phyloP scores from a whole-genome alignment of 1,284 basidiomycete genomes.

The Ustilago crameri region DNA sequence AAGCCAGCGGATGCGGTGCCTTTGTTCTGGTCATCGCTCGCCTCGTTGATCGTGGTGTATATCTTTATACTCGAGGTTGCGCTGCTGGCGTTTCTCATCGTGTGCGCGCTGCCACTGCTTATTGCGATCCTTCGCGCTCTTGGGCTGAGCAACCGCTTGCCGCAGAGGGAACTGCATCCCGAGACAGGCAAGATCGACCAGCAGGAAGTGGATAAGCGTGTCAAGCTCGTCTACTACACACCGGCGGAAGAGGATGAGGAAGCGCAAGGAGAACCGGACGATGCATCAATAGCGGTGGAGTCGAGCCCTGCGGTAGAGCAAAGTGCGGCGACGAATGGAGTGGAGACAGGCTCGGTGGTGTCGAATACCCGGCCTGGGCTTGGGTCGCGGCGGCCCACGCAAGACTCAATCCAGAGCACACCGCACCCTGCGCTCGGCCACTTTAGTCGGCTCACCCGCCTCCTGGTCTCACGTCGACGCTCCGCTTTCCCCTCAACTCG shows the following conservation, averaged over 20 bases:
- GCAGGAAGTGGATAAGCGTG: slow-evolving; percentile 48
- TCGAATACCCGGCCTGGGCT: slow-evolving; percentile 12
- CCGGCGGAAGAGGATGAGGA: slow-evolving; percentile 45
- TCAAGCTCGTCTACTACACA: slow-evolving; percentile 54
- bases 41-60: slow-evolving; percentile 53
- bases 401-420: slow-evolving; percentile 9
- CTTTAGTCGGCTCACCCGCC: slow-evolving; percentile 19
- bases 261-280: neutral
- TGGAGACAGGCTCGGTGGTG: neutral
- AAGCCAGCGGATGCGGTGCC: slow-evolving; percentile 50
- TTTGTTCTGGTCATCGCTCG: slow-evolving; percentile 52
- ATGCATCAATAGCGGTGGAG: neutral
- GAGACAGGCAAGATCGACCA: slow-evolving; percentile 56
- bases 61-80: slow-evolving; percentile 56
- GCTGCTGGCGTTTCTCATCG: slow-evolving; percentile 49
- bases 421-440: slow-evolving; percentile 9
- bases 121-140: slow-evolving; percentile 52
- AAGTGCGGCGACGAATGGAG: neutral
- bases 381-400: slow-evolving; percentile 20
- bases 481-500: neutral
- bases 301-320: neutral
- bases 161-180: slow-evolving; percentile 44
- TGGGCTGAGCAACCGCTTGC: slow-evolving; percentile 40
- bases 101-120: slow-evolving; percentile 57
- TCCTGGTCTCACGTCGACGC: slow-evolving; percentile 22